Evolutionary conservation across 2,329 filamentous ascomycete genomes (phyloP).

Genomic region (Penicillium sp.): DNA sequence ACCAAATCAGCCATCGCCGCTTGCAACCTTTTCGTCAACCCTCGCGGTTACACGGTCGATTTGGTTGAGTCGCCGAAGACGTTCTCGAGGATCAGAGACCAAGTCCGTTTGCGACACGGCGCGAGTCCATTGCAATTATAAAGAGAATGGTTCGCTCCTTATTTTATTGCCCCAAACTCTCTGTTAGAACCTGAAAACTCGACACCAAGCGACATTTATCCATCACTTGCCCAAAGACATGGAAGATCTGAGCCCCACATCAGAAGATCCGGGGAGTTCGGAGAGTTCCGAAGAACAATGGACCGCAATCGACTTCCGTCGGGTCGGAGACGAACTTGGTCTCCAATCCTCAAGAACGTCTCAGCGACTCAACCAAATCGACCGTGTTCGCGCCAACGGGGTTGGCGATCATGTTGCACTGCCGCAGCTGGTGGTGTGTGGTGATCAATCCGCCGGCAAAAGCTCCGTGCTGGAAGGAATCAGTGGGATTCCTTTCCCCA

Average conservation of each 20-base stretch:
- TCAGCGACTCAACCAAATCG: constrained; percentile 52
- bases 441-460: constrained; percentile 63
- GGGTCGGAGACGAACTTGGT: not conserved
- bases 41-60: constrained; percentile 48
- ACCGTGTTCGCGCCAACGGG: constrained; percentile 53
- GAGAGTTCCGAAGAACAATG: not conserved
- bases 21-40: not conserved
- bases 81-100: constrained; percentile 1
- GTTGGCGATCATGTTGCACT: constrained; percentile 52
- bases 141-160: not conserved
- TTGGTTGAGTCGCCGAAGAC: constrained; percentile 47
- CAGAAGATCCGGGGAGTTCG: not conserved
- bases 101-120: not conserved
- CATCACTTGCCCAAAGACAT: not conserved
- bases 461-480: constrained; percentile 60
- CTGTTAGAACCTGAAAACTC: not conserved
- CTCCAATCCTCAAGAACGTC: constrained; percentile 7
- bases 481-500: constrained; percentile 60
- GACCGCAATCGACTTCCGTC: not conserved
- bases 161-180: not conserved
- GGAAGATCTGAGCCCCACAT: not conserved
- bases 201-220: not conserved
- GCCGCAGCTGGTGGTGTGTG: constrained; percentile 62
- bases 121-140: not conserved
- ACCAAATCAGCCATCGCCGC: not conserved